Evolutionary conservation across 192 early-diverging fungal species (phyloP), one percentile per base, ranked within the genome.

Genomic region (Podila minutissima): DNA sequence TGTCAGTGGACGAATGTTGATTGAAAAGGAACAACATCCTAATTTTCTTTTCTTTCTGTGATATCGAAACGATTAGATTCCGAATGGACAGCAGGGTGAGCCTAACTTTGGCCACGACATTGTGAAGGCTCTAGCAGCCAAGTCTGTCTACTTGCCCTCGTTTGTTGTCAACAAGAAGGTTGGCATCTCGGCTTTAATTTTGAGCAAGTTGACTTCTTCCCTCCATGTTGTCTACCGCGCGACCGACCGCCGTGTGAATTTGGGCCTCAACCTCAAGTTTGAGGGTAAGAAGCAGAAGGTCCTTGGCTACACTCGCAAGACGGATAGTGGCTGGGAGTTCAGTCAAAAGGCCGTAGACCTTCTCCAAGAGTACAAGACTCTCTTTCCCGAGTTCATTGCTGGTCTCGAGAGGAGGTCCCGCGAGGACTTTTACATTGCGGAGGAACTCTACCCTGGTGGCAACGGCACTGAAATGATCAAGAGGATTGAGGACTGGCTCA

Each of bases 241-340:
- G 15, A 82, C 85, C 4, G 89, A 92, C 35, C 86, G 91, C 24
- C 78, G 86, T 13, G 50, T 90, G 32, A 94, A 96, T 62, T 72
- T 98, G 32, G 98, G 98, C 2, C 86, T 99, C 37, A 92, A 92
- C 69, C 87, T 99, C 60, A 98, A 98, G 72, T 98, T 97, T 74
- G 97, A 98, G 59, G 88, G 86, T 10, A 93, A 93, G 74, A 88
- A 90, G 57, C 87, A 92, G 62, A 98, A 98, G 75, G 97, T 96
- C 0, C 67, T 95, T 5, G 97, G 97, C 3, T 97, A 97, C 76
- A 91, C 95, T 7, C 86, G 91, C 53, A 97, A 97, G 72, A 78
- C 74, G 5, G 89, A 91, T 26, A 85, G 82, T 31, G 88, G 88
- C 17, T 99, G 98, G 98, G 94, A 96, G 81, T 99, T 89, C 64